These are phyloP conservation scores for Umbellularia californica DNA, from an alignment of 164 flowering plant species.

Conservation along the genomic window DNA sequence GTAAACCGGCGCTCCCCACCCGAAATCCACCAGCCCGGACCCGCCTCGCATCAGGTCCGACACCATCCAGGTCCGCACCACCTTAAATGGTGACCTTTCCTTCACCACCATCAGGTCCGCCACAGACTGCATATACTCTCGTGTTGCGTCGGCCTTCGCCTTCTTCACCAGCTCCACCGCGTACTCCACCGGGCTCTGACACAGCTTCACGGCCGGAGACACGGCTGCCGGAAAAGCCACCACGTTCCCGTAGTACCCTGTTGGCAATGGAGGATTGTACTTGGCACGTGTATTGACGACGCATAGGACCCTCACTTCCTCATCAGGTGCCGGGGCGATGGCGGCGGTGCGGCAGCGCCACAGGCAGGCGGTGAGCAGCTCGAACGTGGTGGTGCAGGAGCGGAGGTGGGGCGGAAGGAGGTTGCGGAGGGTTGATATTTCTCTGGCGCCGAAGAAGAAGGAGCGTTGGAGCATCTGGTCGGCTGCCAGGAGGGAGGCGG, in stretches of 20 bases:
- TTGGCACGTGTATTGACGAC: conserved; percentile 17
- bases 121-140: conserved; percentile 32
- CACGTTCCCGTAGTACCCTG: conserved; percentile 29
- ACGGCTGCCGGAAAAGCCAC: conserved; percentile 18
- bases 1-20: conserved; percentile 56
- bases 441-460: conserved; percentile 23
- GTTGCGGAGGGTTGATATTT: conserved; percentile 13
- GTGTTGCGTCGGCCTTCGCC: conserved; percentile 19
- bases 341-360: conserved; percentile 38
- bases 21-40: conserved; percentile 48
- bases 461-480: conserved; percentile 22
- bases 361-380: conserved; percentile 27
- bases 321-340: conserved; percentile 16
- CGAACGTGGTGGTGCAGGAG: conserved; percentile 19
- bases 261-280: conserved; percentile 13
- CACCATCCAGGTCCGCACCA: conserved; percentile 37
- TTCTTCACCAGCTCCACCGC: conserved; percentile 23
- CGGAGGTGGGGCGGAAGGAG: conserved; percentile 12
- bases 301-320: conserved; percentile 20
- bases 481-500: too few relatives aligned
- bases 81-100: conserved; percentile 27
- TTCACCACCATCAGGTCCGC: conserved; percentile 28
- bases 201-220: conserved; percentile 14
- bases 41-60: conserved; percentile 50
- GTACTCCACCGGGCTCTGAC: conserved; percentile 18